Percentiles rank a stretch among this genome's conserved stretches.
These are phyloP conservation scores for Pachysandra terminalis DNA, from an alignment of 164 flowering plant genomes.

Conservation along the genomic window DNA sequence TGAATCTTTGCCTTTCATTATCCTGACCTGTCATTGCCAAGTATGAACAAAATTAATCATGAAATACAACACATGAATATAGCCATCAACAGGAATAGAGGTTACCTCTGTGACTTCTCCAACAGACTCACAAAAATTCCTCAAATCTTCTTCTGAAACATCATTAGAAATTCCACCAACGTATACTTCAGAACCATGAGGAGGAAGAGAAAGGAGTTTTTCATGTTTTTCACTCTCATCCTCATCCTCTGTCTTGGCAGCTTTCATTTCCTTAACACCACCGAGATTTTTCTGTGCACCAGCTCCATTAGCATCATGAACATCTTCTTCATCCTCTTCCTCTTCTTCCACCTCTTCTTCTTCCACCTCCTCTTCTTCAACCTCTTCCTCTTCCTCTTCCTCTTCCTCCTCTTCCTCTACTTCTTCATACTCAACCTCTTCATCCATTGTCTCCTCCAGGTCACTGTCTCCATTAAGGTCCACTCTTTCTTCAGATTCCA, in stretches of 20 bases:
- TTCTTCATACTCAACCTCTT: slow-evolving; percentile 74
- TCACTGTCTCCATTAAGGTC: slow-evolving; percentile 58
- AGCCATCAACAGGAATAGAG: neutral
- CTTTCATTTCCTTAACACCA: slow-evolving; percentile 39
- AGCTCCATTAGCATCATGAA: slow-evolving; percentile 18
- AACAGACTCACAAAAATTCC: slow-evolving; percentile 52
- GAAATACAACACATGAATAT: neutral
- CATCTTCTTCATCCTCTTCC: slow-evolving; percentile 38
- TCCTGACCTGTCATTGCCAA: slow-evolving; percentile 51
- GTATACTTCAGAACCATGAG: slow-evolving; percentile 91
- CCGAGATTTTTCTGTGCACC: slow-evolving; percentile 19
- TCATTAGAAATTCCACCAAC: slow-evolving; percentile 74
- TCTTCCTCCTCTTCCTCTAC: slow-evolving; percentile 67
- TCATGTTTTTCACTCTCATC: slow-evolving; percentile 57
- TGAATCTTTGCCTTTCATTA: slow-evolving; percentile 76
- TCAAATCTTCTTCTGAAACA: slow-evolving; percentile 67
- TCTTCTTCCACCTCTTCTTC: slow-evolving; percentile 49
- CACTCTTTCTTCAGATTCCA: slow-evolving; percentile 53
- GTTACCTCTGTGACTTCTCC: slow-evolving; percentile 86
- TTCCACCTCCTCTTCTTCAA: slow-evolving; percentile 38
- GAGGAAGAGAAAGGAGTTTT: slow-evolving; percentile 88
- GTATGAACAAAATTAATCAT: slow-evolving; percentile 4
- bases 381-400: too few relatives aligned
- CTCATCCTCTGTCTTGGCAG: slow-evolving; percentile 30
- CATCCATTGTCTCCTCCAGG: slow-evolving; percentile 53